These are phyloP conservation scores for Trypanosoma avium DNA, from an alignment of 208 protist genomes.

Conservation along the genomic window DNA sequence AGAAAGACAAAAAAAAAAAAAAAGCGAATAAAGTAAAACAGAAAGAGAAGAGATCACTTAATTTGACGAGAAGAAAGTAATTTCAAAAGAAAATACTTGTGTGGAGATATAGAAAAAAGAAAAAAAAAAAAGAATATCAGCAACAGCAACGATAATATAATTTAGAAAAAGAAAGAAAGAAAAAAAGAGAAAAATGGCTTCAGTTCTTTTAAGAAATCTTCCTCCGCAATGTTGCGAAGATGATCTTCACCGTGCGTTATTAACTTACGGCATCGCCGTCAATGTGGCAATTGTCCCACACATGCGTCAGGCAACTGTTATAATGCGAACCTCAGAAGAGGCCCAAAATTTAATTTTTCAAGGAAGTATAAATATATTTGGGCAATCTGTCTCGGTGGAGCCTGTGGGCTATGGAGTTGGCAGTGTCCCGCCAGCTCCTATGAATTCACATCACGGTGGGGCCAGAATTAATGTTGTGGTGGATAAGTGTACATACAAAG, in stretches of 20 bases:
- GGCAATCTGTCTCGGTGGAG: constrained; percentile 63
- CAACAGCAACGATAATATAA: neutral
- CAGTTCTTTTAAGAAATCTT: constrained; percentile 63
- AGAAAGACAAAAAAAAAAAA: too few relatives aligned
- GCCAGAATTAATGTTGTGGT: constrained; percentile 70
- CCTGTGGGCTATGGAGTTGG: constrained; percentile 12
- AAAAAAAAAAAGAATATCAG: neutral
- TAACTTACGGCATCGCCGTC: constrained; percentile 71
- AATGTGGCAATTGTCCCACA: constrained; percentile 48
- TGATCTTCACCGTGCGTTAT: constrained; percentile 74
- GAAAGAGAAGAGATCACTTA: too few relatives aligned
- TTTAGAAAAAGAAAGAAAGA: constrained; percentile 1
- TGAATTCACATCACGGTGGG: constrained; percentile 7
- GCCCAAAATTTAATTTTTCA: constrained; percentile 64
- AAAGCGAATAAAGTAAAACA: too few relatives aligned
- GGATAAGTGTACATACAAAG: constrained; percentile 82
- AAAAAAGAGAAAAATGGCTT: constrained; percentile 12
- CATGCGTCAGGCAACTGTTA: constrained; percentile 63
- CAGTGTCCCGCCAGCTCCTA: constrained; percentile 7
- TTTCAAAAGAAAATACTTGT: too few relatives aligned
- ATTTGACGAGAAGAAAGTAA: too few relatives aligned
- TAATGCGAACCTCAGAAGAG: constrained; percentile 74
- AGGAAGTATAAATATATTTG: constrained; percentile 67
- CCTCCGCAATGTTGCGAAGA: constrained; percentile 67
- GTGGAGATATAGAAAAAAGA: too few relatives aligned